Conservation (phyloP, 2,329 filamentous ascomycete genomes). For the Zopfia rhizophila region DNA sequence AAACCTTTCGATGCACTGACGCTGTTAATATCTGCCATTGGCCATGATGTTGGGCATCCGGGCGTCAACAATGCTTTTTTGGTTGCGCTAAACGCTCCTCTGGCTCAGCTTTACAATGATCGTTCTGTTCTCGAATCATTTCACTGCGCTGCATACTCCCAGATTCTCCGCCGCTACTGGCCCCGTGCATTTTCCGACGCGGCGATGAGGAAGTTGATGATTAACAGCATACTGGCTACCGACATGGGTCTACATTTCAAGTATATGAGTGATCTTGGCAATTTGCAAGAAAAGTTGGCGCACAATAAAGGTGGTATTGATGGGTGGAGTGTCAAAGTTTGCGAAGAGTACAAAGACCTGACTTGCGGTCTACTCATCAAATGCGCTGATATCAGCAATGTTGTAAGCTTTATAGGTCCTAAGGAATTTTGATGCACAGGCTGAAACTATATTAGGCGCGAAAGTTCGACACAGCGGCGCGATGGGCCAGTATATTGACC, state of each 20-base stretch:
- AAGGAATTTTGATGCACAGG: conserved; percentile 25
- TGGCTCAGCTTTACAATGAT: conserved; percentile 97
- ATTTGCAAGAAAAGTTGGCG: conserved; percentile 80
- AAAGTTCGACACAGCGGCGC: conserved; percentile 80
- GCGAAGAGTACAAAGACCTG: conserved; percentile 80
- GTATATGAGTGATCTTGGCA: conserved; percentile 90
- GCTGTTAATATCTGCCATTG: conserved; percentile 93
- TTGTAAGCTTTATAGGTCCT: conserved; percentile 69
- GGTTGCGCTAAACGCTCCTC: conserved; percentile 87
- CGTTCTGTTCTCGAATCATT: conserved; percentile 96
- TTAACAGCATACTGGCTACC: conserved; percentile 95
- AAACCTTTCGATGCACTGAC: conserved; percentile 88
- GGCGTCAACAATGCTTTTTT: conserved; percentile 98
- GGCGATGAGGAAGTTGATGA: conserved; percentile 89
- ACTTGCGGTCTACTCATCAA: conserved; percentile 95
- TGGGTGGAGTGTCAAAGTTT: conserved; percentile 79
- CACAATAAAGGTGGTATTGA: conserved; percentile 71
- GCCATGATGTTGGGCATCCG: conserved; percentile 96
- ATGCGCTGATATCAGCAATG: conserved; percentile 98
- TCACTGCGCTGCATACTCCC: conserved; percentile 95
- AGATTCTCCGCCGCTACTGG: conserved; percentile 94
- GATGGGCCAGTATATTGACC: conserved; percentile 94
- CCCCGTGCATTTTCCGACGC: conserved; percentile 80
- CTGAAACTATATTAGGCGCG: conserved; percentile 70
- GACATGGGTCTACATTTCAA: conserved; percentile 98